phyloP scores from a whole-genome alignment of 1,139 yeast genomes.

The Taiozyma sp. region DNA sequence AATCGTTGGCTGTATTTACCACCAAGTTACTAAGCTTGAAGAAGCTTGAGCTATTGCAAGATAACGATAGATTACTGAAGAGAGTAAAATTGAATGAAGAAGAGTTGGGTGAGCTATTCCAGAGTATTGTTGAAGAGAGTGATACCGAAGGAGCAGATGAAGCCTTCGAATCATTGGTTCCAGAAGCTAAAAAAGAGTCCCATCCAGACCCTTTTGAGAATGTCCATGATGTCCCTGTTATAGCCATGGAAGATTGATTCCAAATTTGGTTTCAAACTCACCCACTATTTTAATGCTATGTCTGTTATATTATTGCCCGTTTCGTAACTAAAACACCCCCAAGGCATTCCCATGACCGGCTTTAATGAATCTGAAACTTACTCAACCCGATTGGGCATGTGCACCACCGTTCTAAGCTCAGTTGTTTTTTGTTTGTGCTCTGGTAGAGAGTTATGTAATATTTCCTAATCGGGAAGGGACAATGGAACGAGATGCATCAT shows the following conservation, averaged over 20 bases:
- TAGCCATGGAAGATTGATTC: conserved; percentile 12
- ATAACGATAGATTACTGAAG: conserved; percentile 25
- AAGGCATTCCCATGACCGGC: background rate
- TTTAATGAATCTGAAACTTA: background rate
- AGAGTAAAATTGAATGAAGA: conserved; percentile 46
- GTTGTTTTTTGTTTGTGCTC: background rate
- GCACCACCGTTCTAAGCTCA: background rate
- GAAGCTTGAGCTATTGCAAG: conserved; percentile 36
- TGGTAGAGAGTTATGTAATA: background rate
- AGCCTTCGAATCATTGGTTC: background rate
- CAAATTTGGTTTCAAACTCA: background rate
- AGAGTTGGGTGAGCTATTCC: conserved; percentile 39
- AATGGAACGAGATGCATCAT: background rate
- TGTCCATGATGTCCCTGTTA: conserved; percentile 11
- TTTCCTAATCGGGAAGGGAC: conserved; percentile 7
- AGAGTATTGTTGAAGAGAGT: conserved; percentile 25
- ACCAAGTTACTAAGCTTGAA: conserved; percentile 46
- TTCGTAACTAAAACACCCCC: background rate
- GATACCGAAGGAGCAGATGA: conserved; percentile 4
- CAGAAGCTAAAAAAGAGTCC: background rate
- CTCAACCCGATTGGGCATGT: background rate
- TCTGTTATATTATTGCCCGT: background rate
- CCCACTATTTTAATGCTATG: background rate
- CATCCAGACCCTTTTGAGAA: conserved; percentile 1
- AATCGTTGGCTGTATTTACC: conserved; percentile 44